Percentiles rank a stretch among this genome's conserved stretches.
Conservation (phyloP, 176 grass and related monocot genomes). For the Avena insularis region DNA sequence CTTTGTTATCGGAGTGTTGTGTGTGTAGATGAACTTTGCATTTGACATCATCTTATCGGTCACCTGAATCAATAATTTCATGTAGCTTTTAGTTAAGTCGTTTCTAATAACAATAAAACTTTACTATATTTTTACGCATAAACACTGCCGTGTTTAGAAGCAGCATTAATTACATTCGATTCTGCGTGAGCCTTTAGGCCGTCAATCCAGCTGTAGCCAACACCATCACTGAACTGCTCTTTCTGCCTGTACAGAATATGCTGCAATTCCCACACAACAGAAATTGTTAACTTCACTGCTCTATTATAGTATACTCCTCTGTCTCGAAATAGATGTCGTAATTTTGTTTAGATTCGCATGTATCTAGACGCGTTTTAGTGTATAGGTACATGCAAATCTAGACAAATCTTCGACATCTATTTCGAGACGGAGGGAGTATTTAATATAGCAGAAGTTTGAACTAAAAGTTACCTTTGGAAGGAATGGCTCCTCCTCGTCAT, state of each 20-base stretch:
- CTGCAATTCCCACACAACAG: slow-evolving; percentile 36
- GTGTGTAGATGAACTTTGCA: slow-evolving; percentile 59
- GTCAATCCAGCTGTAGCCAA: slow-evolving; percentile 93
- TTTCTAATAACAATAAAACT: neutral
- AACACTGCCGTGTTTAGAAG: slow-evolving; percentile 1
- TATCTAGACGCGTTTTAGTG: too few relatives aligned
- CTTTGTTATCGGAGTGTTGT: slow-evolving; percentile 71
- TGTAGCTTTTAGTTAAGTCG: neutral
- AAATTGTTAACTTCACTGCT: neutral
- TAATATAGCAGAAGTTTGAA: slow-evolving; percentile 3
- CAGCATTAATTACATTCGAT: slow-evolving; percentile 38
- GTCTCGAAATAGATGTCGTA: too few relatives aligned
- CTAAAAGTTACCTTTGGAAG: slow-evolving; percentile 65
- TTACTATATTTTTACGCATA: neutral
- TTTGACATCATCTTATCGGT: slow-evolving; percentile 71
- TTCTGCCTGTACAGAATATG: slow-evolving; percentile 90
- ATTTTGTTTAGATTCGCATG: too few relatives aligned
- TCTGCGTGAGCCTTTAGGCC: slow-evolving; percentile 75
- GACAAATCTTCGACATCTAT: too few relatives aligned
- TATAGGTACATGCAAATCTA: too few relatives aligned
- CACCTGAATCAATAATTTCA: slow-evolving; percentile 50
- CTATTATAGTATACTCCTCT: neutral
- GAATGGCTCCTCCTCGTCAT: slow-evolving; percentile 71
- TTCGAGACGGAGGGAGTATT: neutral
- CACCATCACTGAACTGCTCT: slow-evolving; percentile 93